These are phyloP conservation scores for Diaporthe eres DNA, from an alignment of 2,329 filamentous ascomycete genomes.

Conservation along the genomic window DNA sequence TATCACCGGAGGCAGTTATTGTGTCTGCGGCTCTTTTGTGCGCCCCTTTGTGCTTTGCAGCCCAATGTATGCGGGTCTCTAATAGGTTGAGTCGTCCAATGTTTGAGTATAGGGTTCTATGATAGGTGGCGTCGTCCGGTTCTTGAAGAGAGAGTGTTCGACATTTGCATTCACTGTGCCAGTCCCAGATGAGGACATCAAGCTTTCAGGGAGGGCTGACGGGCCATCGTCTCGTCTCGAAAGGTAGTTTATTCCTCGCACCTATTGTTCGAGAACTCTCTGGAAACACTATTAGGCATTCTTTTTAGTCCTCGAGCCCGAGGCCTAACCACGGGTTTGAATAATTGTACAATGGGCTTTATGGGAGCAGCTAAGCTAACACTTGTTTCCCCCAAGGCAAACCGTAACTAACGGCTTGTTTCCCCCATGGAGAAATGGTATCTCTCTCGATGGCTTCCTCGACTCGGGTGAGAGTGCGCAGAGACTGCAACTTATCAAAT, in stretches of 20 bases:
- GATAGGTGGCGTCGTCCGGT: neutral
- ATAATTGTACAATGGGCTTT: neutral
- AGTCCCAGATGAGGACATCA: neutral
- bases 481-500: neutral
- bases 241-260: neutral
- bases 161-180: neutral
- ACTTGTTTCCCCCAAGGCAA: neutral
- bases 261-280: neutral
- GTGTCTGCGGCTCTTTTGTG: neutral
- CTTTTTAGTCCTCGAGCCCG: neutral
- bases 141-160: neutral
- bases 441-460: neutral
- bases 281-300: neutral
- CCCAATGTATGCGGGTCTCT: neutral
- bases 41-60: neutral
- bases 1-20: neutral
- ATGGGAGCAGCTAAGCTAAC: neutral
- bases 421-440: neutral
- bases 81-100: too few relatives aligned
- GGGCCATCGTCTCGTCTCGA: too few relatives aligned
- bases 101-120: too few relatives aligned
- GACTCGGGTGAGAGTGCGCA: neutral
- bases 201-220: too few relatives aligned
- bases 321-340: fast-evolving
- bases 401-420: neutral